phyloP scores from a whole-genome alignment of 257 asterid genomes.

The Rauvolfia tetraphylla region DNA sequence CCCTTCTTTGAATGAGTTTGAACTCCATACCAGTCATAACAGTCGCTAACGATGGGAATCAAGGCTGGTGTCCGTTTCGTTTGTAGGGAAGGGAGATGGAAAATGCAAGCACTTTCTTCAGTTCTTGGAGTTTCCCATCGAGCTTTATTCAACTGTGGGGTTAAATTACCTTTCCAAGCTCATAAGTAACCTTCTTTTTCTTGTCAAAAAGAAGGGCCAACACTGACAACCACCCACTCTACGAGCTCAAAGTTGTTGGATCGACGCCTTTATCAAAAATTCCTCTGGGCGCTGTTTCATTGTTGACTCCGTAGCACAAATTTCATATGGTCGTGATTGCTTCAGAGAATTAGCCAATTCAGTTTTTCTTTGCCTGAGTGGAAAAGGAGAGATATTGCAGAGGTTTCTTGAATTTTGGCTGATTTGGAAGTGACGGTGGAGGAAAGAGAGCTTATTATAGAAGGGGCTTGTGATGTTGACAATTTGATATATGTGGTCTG shows the following conservation, averaged over 20 bases:
- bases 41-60: neutral
- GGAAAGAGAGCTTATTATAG: slow-evolving; percentile 39
- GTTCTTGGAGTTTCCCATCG: neutral
- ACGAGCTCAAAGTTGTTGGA: neutral
- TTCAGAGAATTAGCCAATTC: neutral
- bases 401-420: neutral
- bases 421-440: slow-evolving; percentile 35
- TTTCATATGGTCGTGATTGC: neutral
- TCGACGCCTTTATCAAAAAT: neutral
- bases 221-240: neutral
- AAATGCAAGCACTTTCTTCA: neutral
- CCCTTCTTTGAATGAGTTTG: too few relatives aligned
- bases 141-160: neutral
- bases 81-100: neutral
- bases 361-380: neutral
- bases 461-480: slow-evolving; percentile 34
- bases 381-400: neutral
- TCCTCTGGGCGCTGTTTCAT: neutral
- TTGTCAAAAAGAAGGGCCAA: neutral
- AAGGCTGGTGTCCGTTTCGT: too few relatives aligned
- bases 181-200: neutral
- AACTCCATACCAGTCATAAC: neutral
- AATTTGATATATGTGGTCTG: slow-evolving; percentile 51
- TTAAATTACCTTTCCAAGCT: neutral
- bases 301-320: neutral